These are phyloP conservation scores for Brassica nigra DNA, from an alignment of 345 rosid species.

Conservation along the genomic window DNA sequence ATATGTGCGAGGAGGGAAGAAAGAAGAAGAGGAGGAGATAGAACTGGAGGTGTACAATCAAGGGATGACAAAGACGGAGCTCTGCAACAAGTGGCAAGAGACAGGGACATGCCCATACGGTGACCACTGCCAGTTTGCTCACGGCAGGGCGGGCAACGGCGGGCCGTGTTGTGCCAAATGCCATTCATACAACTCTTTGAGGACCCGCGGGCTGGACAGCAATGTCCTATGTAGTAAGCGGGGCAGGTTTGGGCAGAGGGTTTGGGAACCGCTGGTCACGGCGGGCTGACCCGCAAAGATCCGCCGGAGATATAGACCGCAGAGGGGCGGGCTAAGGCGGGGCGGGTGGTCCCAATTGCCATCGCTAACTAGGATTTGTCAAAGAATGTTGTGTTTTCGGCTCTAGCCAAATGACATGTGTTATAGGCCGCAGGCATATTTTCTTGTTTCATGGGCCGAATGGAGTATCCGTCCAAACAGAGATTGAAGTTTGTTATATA, in stretches of 20 bases:
- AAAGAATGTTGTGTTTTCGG: not conserved
- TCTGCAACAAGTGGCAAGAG: conserved; percentile 98
- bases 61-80: conserved; percentile 89
- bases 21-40: conserved; percentile 53
- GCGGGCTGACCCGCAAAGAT: too few relatives aligned
- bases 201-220: too few relatives aligned
- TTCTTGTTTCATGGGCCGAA: not conserved
- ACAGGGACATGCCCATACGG: conserved; percentile 78
- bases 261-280: too few relatives aligned
- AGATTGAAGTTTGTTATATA: too few relatives aligned
- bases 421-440: not conserved
- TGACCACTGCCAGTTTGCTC: conserved; percentile 85
- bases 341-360: too few relatives aligned
- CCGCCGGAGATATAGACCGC: too few relatives aligned
- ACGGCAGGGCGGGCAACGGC: conserved; percentile 42
- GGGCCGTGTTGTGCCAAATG: too few relatives aligned
- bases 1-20: conserved; percentile 38
- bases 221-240: too few relatives aligned
- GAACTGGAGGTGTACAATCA: conserved; percentile 78
- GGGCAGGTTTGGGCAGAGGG: too few relatives aligned
- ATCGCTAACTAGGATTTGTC: not conserved
- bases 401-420: not conserved
- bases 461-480: not conserved
- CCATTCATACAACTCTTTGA: too few relatives aligned
- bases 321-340: too few relatives aligned